Evolutionary conservation across 805 yeast species (phyloP).

Genomic region (Saturnispora gosingensis): DNA sequence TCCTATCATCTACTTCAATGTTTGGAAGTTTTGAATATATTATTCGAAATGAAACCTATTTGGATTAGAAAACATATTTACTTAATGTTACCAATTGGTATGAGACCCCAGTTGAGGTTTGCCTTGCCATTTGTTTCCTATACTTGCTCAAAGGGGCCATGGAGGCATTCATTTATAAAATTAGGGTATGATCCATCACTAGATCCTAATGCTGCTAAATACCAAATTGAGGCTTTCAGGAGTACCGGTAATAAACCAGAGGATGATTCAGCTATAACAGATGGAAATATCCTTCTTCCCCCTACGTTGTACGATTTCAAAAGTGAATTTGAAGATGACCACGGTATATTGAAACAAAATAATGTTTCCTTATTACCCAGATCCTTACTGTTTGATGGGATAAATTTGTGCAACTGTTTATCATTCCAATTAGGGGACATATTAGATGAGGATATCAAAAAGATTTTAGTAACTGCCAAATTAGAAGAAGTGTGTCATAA

Average conservation of each 20-base stretch:
- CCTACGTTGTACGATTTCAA: slow-evolving; percentile 15
- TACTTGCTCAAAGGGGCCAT: slow-evolving; percentile 82
- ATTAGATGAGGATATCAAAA: slow-evolving; percentile 49
- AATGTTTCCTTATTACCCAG: slow-evolving; percentile 29
- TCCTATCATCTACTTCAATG: slow-evolving; percentile 33
- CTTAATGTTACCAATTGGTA: slow-evolving; percentile 41
- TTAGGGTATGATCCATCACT: slow-evolving; percentile 71
- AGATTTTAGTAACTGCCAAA: slow-evolving; percentile 32
- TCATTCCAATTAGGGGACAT: slow-evolving; percentile 77
- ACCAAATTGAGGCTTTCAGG: slow-evolving; percentile 82
- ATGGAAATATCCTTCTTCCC: slow-evolving; percentile 19
- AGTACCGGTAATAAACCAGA: slow-evolving; percentile 20
- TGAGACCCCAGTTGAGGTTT: slow-evolving; percentile 44
- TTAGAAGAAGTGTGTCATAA: slow-evolving; percentile 39
- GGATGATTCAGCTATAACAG: slow-evolving; percentile 4
- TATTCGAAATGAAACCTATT: slow-evolving; percentile 68
- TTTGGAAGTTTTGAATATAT: slow-evolving; percentile 31
- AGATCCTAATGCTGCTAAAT: slow-evolving; percentile 45
- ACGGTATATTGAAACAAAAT: slow-evolving; percentile 16
- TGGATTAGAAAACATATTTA: slow-evolving; percentile 76
- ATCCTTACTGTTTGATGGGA: slow-evolving; percentile 63
- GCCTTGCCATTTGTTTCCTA: slow-evolving; percentile 83
- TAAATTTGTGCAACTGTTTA: slow-evolving; percentile 54
- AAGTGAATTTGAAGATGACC: slow-evolving; percentile 17
- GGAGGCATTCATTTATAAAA: slow-evolving; percentile 78